Conservation (phyloP, 306 rosid genomes). For the Pyrus bretschneideri region DNA sequence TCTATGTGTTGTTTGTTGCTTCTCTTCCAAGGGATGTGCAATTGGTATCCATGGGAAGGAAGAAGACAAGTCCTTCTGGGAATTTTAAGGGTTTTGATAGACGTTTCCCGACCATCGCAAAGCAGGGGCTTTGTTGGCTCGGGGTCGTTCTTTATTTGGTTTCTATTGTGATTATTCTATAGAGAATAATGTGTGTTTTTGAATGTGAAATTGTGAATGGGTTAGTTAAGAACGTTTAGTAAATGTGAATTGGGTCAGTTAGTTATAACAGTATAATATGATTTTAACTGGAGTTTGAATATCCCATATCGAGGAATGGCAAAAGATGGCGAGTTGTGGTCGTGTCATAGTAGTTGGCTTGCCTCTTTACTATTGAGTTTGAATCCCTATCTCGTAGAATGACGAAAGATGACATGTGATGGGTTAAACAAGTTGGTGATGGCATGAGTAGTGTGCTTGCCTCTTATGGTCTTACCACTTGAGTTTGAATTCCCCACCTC, state of each 20-base stretch:
- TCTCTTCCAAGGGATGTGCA: not conserved
- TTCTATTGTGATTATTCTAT: not conserved
- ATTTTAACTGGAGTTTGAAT: too few species aligned
- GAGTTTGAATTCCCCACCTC: not conserved
- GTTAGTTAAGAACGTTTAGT: too few species aligned
- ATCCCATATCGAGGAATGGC: accelerated
- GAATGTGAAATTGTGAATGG: not conserved
- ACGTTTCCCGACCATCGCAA: too few species aligned
- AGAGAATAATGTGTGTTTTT: not conserved
- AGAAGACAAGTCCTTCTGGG: not conserved
- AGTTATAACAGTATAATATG: not conserved
- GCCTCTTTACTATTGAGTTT: not conserved
- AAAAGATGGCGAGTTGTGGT: not conserved
- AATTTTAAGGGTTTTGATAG: not conserved
- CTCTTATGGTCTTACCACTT: not conserved
- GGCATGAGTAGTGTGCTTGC: not conserved
- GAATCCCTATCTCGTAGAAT: not conserved
- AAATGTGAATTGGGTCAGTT: too few species aligned
- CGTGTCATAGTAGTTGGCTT: not conserved
- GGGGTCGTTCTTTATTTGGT: too few species aligned
- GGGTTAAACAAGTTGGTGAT: not conserved
- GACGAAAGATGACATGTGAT: not conserved
- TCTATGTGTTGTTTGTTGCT: not conserved
- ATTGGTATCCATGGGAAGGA: not conserved
- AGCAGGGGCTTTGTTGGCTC: too few species aligned